Conservation (phyloP, 2,329 filamentous ascomycete species). For the Westerdykella ornata region DNA sequence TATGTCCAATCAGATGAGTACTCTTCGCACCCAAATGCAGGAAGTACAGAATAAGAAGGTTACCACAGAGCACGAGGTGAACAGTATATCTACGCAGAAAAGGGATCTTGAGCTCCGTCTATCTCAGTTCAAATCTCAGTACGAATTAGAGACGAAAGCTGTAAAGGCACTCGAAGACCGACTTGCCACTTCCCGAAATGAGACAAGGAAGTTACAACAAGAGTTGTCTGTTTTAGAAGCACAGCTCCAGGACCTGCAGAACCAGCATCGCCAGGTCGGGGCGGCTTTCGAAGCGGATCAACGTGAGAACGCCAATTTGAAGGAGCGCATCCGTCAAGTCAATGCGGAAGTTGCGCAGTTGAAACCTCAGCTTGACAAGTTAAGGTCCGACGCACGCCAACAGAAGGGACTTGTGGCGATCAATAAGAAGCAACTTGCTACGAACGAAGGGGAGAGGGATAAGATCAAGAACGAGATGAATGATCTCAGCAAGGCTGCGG, state of each 20-base stretch:
- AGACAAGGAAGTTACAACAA: conserved; percentile 75
- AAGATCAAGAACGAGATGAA: conserved; percentile 76
- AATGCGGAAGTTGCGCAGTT: conserved; percentile 78
- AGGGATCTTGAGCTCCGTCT: conserved; percentile 86
- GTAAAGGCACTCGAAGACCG: conserved; percentile 81
- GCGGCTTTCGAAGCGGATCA: conserved; percentile 76
- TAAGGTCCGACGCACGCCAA: conserved; percentile 84
- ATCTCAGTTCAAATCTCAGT: conserved; percentile 76
- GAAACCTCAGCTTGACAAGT: conserved; percentile 87
- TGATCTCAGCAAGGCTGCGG: conserved; percentile 57
- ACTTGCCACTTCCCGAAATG: conserved; percentile 65
- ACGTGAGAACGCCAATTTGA: conserved; percentile 76
- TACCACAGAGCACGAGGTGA: conserved; percentile 73
- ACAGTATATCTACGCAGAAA: conserved; percentile 77
- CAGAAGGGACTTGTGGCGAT: conserved; percentile 96
- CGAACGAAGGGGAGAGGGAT: conserved; percentile 81
- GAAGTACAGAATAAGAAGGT: conserved; percentile 78
- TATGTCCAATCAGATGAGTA: conserved; percentile 89
- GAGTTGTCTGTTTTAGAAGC: conserved; percentile 80
- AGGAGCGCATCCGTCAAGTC: conserved; percentile 76
- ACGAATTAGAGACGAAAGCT: conserved; percentile 87
- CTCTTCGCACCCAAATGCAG: conserved; percentile 87
- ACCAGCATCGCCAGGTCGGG: conserved; percentile 70
- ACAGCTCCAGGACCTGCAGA: conserved; percentile 71
- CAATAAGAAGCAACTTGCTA: conserved; percentile 94